Evolutionary conservation across 192 early-diverging fungal genomes (phyloP).

Genomic region (Chytriomyces sp.): DNA sequence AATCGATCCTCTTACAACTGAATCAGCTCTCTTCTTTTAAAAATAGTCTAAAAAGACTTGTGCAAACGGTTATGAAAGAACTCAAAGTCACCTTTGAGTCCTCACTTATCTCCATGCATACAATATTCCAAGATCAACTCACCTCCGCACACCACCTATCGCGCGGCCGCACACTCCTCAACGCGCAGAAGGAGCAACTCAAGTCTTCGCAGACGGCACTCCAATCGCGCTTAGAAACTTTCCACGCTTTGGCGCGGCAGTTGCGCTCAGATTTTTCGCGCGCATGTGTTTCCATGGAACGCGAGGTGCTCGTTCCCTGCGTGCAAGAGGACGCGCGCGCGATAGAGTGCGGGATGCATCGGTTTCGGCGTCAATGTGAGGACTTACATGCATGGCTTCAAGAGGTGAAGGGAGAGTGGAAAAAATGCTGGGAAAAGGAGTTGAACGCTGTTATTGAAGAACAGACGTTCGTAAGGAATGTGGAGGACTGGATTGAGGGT

Average conservation of each 20-base stretch:
- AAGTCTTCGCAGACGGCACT: background rate
- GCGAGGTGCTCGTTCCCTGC: no score
- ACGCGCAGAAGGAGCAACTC: background rate
- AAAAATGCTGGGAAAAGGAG: constrained; percentile 83
- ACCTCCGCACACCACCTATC: no score
- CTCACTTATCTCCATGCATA: no score
- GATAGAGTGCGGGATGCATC: background rate
- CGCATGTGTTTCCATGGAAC: background rate
- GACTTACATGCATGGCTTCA: constrained; percentile 53
- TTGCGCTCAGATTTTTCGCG: background rate
- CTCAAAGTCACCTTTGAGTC: no score
- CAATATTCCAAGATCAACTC: no score
- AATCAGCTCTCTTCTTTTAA: no score
- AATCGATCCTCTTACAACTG: no score
- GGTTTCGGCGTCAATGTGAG: background rate
- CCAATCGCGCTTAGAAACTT: background rate
- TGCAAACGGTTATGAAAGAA: no score
- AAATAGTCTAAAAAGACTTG: no score
- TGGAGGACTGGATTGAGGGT: constrained; percentile 70
- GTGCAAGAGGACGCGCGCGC: background rate
- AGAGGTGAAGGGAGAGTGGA: constrained; percentile 71
- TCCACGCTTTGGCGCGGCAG: background rate
- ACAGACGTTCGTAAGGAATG: constrained; percentile 78
- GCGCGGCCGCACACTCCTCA: background rate
- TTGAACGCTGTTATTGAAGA: constrained; percentile 79